phyloP scores from a whole-genome alignment of 495 filamentous ascomycete genomes.

The Rusavskia elegans region DNA sequence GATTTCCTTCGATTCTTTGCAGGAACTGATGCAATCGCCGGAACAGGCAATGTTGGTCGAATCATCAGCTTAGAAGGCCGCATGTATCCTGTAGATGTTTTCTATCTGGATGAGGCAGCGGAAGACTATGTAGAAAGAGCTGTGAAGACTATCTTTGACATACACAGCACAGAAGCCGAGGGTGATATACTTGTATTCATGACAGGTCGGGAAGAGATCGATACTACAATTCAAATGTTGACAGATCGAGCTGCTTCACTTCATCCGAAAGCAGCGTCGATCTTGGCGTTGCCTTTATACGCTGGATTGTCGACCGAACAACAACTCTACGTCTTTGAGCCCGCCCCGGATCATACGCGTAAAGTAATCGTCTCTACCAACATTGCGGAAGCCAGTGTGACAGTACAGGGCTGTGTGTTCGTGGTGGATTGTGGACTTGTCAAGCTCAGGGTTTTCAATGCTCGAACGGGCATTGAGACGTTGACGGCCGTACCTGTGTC shows the following conservation, averaged over 20 bases:
- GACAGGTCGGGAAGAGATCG: constrained; percentile 89
- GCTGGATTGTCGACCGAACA: constrained; percentile 77
- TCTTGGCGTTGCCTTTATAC: constrained; percentile 75
- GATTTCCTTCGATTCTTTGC: constrained; percentile 76
- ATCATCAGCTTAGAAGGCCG: constrained; percentile 87
- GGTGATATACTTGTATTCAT: constrained; percentile 90
- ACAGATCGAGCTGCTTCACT: constrained; percentile 63
- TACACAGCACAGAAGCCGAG: constrained; percentile 69
- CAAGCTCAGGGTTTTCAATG: constrained; percentile 80
- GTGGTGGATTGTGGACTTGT: constrained; percentile 89
- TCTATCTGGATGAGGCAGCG: constrained; percentile 65
- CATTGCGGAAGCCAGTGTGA: constrained; percentile 90
- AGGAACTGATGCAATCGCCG: constrained; percentile 24
- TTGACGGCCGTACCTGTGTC: constrained; percentile 79
- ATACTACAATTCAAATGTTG: constrained; percentile 59
- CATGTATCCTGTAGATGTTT: constrained; percentile 79
- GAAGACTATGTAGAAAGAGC: constrained; percentile 84
- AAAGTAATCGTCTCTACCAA: constrained; percentile 94
- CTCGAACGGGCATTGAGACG: constrained; percentile 75
- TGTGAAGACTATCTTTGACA: constrained; percentile 80
- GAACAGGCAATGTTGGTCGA: constrained; percentile 18
- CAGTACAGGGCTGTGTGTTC: constrained; percentile 84
- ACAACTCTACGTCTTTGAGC: constrained; percentile 86
- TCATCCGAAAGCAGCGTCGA: constrained; percentile 47
- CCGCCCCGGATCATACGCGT: constrained; percentile 64